Percentiles rank a stretch among this genome's conserved stretches.
These are phyloP conservation scores for Guadua angustifolia DNA, from an alignment of 176 grass and related monocot species.

Conservation along the genomic window DNA sequence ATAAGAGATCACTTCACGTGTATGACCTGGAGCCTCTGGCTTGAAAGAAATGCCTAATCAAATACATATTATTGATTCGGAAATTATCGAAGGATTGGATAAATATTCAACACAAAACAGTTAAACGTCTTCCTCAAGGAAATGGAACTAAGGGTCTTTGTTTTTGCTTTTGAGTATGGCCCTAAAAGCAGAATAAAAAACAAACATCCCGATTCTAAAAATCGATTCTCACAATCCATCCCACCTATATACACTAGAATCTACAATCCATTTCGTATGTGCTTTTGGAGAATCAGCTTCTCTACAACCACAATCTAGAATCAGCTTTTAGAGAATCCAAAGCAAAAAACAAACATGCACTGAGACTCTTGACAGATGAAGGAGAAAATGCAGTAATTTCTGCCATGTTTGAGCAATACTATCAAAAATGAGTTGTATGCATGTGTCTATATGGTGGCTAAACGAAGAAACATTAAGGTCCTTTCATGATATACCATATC, in stretches of 20 bases:
- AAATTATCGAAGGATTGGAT: not conserved
- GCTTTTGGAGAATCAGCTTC: too few species aligned
- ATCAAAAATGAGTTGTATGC: not conserved
- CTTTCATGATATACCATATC: not conserved
- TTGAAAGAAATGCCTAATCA: constrained; percentile 23
- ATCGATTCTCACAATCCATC: too few species aligned
- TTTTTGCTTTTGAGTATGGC: too few species aligned
- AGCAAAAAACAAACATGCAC: too few species aligned
- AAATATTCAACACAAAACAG: not conserved
- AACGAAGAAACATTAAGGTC: not conserved
- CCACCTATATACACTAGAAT: too few species aligned
- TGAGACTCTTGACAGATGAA: not conserved
- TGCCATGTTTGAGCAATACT: constrained; percentile 9
- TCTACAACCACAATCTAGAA: too few species aligned
- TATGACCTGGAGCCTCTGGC: not conserved
- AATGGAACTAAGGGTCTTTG: too few species aligned
- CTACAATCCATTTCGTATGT: too few species aligned
- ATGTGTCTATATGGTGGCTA: constrained; percentile 1
- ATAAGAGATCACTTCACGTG: not conserved
- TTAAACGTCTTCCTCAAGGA: not conserved
- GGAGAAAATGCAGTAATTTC: not conserved
- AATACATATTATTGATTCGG: constrained; percentile 3
- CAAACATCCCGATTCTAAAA: too few species aligned
- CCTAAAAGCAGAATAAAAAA: too few species aligned
- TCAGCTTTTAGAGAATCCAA: too few species aligned